A percentile compares a stretch with the other conserved stretches of the same genome.
Conservation (phyloP, 129 eudicot genomes). For the Mikania micrantha region DNA sequence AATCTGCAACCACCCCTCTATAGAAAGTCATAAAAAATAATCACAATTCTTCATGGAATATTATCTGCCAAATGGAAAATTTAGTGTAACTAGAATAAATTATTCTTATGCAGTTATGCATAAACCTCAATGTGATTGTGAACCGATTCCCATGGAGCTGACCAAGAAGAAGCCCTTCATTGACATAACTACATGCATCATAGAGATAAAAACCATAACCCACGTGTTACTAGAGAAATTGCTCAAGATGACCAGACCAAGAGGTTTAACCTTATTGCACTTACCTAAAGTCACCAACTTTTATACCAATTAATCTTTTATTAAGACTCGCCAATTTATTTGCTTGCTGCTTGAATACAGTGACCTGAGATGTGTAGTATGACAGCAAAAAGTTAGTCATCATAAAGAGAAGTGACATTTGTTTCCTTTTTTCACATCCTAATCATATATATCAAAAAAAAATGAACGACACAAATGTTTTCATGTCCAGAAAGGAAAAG, state of each 20-base stretch:
- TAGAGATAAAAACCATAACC: slow-evolving; percentile 6
- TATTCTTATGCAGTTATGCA: neutral
- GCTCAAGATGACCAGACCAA: slow-evolving; percentile 7
- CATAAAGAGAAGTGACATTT: neutral
- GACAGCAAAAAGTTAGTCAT: slow-evolving; percentile 6
- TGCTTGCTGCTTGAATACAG: slow-evolving; percentile 82
- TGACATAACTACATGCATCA: slow-evolving; percentile 65
- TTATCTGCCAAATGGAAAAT: neutral
- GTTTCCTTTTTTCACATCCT: neutral
- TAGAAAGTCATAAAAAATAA: slow-evolving; percentile 13
- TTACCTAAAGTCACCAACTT: slow-evolving; percentile 88
- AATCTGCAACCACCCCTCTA: slow-evolving; percentile 80
- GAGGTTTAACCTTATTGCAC: slow-evolving; percentile 8
- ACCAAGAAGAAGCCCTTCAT: slow-evolving; percentile 90
- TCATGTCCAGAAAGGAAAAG: neutral
- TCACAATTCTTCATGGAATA: neutral
- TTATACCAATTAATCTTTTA: slow-evolving; percentile 71
- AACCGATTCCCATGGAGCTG: slow-evolving; percentile 87
- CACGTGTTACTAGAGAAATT: slow-evolving; percentile 1
- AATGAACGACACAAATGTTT: neutral
- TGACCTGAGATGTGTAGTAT: slow-evolving; percentile 43
- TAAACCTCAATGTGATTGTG: slow-evolving; percentile 79
- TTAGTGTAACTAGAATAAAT: neutral
- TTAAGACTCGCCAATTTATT: slow-evolving; percentile 74
- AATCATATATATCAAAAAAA: neutral